Base-by-base conservation (phyloP, 2,329 filamentous ascomycete genomes). In the Thielaviopsis populi region DNA sequence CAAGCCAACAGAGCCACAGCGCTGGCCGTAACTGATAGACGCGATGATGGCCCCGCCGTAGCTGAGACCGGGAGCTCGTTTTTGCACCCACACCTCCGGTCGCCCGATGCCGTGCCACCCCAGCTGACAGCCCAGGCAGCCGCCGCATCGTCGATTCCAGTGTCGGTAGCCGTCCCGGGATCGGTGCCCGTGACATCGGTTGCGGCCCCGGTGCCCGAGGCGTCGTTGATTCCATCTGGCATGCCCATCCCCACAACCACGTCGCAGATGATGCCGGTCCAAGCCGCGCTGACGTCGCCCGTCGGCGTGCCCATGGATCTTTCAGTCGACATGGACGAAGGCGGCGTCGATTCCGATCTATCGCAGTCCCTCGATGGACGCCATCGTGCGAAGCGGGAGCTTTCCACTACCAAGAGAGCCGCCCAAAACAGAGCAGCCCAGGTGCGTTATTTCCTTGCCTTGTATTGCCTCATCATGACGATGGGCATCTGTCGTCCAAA, bases 361-460 rank as follows among this genome's bases (percentile, higher is more conserved):
- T 56, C 53, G 53, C 69, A 72, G 15, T 68, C 69, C 3, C 68
- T 76, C 68, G 75, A 88, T 67, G 82, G 85, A 67, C 81, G 86
- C 61, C 92, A 94, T 75, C 86, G 86, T 13, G 30, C 19, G 11
- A 95, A 96, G 75, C 83, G 94, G 63, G 92, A 96, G 75, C 77
- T 99, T 66, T 96, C 91, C 30, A 94, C 91, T 54, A 96, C 91
- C 43, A 99, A 97, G 78, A 87, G 94, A 69, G 94, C 94, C 33
- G 94, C 94, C 10, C 94, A 99, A 73, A 99, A 99, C 72, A 82
- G 94, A 73, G 94, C 92, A 69, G 94, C 94, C 63, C 94, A 99
- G 85, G 94, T 96, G 81, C 72, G 85, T 73, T 63, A 46, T 30
- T 27, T 27, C 22, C 41, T 30, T 50, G 24, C 15, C 11, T 13